These are phyloP conservation scores for Geotrichum siamense DNA, from an alignment of 1,139 yeast genomes.

Conservation along the genomic window DNA sequence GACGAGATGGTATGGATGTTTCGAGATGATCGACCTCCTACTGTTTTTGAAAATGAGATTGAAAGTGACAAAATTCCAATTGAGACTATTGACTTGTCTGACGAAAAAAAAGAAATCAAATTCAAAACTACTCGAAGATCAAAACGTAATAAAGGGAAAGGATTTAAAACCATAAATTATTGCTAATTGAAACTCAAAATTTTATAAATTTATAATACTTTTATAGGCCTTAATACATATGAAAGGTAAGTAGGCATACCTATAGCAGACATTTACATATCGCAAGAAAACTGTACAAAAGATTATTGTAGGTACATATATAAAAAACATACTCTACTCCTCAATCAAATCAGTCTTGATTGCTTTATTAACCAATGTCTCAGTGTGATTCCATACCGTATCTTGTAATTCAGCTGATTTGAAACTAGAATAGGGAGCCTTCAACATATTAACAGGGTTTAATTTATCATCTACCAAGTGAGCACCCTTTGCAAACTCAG, in stretches of 20 bases:
- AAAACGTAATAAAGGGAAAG: background rate
- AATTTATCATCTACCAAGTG: constrained; percentile 21
- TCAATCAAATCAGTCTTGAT: constrained; percentile 3
- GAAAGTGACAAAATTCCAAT: background rate
- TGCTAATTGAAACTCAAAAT: no score
- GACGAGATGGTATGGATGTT: no score
- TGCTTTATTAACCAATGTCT: constrained; percentile 22
- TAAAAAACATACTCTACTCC: background rate
- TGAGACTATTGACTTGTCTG: background rate
- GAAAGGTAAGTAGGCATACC: no score
- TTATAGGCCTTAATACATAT: no score
- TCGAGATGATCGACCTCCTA: no score
- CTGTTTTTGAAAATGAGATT: no score
- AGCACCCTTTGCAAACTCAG: constrained; percentile 24
- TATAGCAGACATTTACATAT: no score
- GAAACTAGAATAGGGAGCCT: constrained; percentile 18
- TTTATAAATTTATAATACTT: no score
- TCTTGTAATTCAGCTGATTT: constrained; percentile 25
- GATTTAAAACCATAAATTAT: no score
- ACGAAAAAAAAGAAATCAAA: background rate
- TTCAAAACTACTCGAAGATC: background rate
- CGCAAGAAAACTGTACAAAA: no score
- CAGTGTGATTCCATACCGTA: constrained; percentile 28
- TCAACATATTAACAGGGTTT: constrained; percentile 17
- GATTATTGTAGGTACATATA: background rate